Evolutionary conservation across 768 basidiomycete genomes (phyloP).

Genomic region (Amanita jacksonii): DNA sequence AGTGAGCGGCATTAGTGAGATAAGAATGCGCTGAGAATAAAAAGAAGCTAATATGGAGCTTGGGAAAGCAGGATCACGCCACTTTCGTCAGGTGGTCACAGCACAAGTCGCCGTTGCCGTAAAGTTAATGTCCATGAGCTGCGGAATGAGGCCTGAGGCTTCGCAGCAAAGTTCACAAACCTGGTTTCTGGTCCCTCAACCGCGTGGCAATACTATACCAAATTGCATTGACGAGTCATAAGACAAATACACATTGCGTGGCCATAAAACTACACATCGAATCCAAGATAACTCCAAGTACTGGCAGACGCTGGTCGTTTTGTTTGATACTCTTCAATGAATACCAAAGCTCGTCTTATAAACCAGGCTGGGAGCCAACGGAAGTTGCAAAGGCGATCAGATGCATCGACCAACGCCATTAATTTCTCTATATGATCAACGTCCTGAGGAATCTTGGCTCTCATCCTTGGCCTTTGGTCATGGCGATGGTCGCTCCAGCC

Average conservation of each 20-base stretch:
- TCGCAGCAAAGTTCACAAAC: too few relatives aligned
- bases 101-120: background rate
- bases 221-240: too few relatives aligned
- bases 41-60: background rate
- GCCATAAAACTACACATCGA: background rate
- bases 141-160: too few relatives aligned
- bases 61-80: background rate
- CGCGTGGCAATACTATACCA: too few relatives aligned
- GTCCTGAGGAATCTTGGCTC: background rate
- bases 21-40: background rate
- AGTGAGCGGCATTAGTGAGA: slow-evolving; percentile 2
- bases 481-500: background rate
- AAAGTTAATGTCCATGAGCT: too few relatives aligned
- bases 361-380: background rate
- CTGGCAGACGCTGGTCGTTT: background rate
- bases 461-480: too few relatives aligned
- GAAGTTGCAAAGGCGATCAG: background rate
- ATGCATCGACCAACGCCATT: background rate
- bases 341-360: background rate
- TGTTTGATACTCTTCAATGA: background rate
- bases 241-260: too few relatives aligned
- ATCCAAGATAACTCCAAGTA: background rate
- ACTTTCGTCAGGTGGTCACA: background rate
- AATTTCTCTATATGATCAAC: background rate
- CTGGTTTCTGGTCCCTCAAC: too few relatives aligned